Evolutionary conservation across 2,329 filamentous ascomycete species (phyloP).

Genomic region (Fusarium compactum): DNA sequence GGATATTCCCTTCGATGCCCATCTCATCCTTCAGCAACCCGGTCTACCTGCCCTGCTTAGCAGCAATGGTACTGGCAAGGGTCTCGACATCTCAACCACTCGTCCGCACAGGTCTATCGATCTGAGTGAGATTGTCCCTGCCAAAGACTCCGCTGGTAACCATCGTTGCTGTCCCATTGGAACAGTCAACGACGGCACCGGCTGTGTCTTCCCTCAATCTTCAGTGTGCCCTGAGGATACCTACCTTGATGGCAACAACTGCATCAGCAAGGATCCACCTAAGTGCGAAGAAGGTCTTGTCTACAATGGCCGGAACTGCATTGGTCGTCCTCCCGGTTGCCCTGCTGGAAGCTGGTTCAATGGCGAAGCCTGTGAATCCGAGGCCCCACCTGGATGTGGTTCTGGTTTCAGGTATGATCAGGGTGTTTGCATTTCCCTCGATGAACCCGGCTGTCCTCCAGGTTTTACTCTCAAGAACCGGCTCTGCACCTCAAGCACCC

Average conservation of each 20-base stretch:
- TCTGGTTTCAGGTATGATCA: constrained; percentile 8
- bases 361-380: constrained; percentile 24
- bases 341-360: constrained; percentile 13
- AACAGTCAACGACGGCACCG: constrained; percentile 30
- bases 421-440: constrained; percentile 1
- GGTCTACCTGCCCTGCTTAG: background rate
- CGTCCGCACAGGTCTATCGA: constrained; percentile 12
- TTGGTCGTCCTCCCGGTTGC: background rate
- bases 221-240: constrained; percentile 25
- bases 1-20: constrained; percentile 5
- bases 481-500: constrained; percentile 16
- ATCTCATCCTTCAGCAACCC: constrained; percentile 8
- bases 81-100: background rate
- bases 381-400: background rate
- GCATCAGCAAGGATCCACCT: constrained; percentile 13
- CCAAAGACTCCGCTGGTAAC: constrained; percentile 13
- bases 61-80: background rate
- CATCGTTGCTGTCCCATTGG: constrained; percentile 24
- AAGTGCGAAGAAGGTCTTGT: constrained; percentile 8
- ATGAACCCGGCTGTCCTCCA: constrained; percentile 1
- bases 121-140: constrained; percentile 15
- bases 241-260: constrained; percentile 24
- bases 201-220: constrained; percentile 34
- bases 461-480: constrained; percentile 22
- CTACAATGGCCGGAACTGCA: constrained; percentile 19